These are phyloP conservation scores for Lecanosticta acicola DNA, from an alignment of 2,329 filamentous ascomycete genomes.

Conservation along the genomic window DNA sequence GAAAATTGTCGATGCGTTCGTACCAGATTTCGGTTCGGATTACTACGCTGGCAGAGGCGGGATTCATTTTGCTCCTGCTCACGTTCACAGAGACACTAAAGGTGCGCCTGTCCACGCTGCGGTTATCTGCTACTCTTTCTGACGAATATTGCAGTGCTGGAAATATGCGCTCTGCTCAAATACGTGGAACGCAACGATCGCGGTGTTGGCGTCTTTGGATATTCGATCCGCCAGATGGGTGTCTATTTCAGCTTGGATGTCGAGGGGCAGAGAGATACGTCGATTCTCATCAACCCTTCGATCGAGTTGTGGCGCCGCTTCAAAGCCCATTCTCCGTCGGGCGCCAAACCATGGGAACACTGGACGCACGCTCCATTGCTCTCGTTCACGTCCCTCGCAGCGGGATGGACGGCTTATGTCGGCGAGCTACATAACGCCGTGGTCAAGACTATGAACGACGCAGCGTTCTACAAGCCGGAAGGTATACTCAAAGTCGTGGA, in stretches of 20 bases:
- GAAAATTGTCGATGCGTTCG: conserved; percentile 8
- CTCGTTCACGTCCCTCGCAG: conserved; percentile 1
- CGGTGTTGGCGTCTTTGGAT: conserved; percentile 1
- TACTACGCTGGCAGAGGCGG: conserved; percentile 6
- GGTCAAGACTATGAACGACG: conserved; percentile 6
- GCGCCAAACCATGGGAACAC: conserved; percentile 5
- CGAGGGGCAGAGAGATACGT: neutral
- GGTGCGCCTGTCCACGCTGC: neutral
- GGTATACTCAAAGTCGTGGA: conserved; percentile 6
- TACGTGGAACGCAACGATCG: conserved; percentile 3
- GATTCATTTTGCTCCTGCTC: conserved; percentile 1
- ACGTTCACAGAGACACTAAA: neutral
- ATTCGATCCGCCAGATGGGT: conserved; percentile 11
- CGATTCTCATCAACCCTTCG: conserved; percentile 5
- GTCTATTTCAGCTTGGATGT: conserved; percentile 3
- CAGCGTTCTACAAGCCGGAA: conserved; percentile 5
- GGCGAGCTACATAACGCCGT: conserved; percentile 8
- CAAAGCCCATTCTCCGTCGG: neutral
- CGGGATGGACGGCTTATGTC: conserved; percentile 7
- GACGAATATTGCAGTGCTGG: neutral
- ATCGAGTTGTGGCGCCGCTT: neutral
- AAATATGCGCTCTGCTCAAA: conserved; percentile 7
- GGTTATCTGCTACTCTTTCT: neutral
- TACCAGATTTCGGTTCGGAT: conserved; percentile 3
- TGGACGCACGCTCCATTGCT: conserved; percentile 4